Base-by-base conservation (phyloP, 202 grass and related monocot species). In the Elaeis oleifera region DNA sequence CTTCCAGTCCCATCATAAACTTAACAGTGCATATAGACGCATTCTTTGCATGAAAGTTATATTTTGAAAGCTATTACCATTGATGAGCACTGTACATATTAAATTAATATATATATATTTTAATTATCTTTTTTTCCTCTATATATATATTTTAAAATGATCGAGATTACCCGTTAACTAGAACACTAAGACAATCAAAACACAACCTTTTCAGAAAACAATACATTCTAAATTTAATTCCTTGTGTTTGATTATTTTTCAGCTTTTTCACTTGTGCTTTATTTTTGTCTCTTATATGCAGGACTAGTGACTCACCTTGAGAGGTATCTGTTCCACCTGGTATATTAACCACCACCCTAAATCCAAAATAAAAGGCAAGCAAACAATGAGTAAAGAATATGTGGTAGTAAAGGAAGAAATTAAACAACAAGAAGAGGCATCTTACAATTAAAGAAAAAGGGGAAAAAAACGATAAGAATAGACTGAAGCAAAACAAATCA, bases 321-420 rank as follows among this genome's bases (percentile, higher is more conserved):
- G 68, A 84, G 64, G 78, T 57, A 68, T 94, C 89, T 26, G 75
- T 53, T 71, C 89, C 78, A 76, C 84, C 84, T 28, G 81, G 81
- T 63, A 94, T 80, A 78, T 90, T 90, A 44, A 44, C 36, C 36
- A 44, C 36, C 36, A 14, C 36, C 36, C 36, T 44, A 44, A 3
- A 44, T 44, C 36, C 36, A 13, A 9, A 44, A 13, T 24, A 60
- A 32, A 18, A 18, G 23, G 18, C 8, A 18, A 18, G 4, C 18
- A 56, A 56, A 23, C 7, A 23, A 21, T 9, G 4, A 22, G 54
- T 7, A 23, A 56, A 23, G 5, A 11, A 23, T 56, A 23, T 6
- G 19, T 23, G 19, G 54, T 56, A 56, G 3, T 61, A 18, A 61
- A 36, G 3, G 28, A 61, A 31, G 6, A 18, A 61, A 18, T 39